Conservation (phyloP, 1,284 basidiomycete genomes). For the Xerocomus cyaneibrunnescens region DNA sequence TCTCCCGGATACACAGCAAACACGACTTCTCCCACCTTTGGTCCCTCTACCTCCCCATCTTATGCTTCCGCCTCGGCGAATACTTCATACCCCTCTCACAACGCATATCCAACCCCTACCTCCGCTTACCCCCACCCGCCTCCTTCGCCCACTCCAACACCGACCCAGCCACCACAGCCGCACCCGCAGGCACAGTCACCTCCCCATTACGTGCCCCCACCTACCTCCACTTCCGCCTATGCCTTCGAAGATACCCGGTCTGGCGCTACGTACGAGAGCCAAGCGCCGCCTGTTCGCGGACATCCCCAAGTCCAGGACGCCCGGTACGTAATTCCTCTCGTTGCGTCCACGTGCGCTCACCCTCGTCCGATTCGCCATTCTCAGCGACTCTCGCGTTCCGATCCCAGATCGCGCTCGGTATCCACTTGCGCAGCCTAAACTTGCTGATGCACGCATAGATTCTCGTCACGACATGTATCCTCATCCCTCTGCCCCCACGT, state of each 20-base stretch:
- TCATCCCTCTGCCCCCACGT: conserved; percentile 15
- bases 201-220: conserved; percentile 25
- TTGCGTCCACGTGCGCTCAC: neutral
- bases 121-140: conserved; percentile 32
- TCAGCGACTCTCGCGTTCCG: conserved; percentile 26
- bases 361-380: conserved; percentile 12
- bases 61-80: conserved; percentile 20
- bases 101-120: conserved; percentile 29
- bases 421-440: conserved; percentile 22
- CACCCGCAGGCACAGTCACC: conserved; percentile 22
- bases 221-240: conserved; percentile 24
- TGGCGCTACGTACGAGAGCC: conserved; percentile 20
- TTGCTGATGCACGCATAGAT: conserved; percentile 26
- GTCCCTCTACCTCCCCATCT: conserved; percentile 22
- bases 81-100: conserved; percentile 22
- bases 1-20: conserved; percentile 22
- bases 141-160: conserved; percentile 31
- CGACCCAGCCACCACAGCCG: conserved; percentile 23
- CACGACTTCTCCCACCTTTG: conserved; percentile 28
- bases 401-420: conserved; percentile 28
- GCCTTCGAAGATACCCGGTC: conserved; percentile 25
- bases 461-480: conserved; percentile 31
- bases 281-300: conserved; percentile 16
- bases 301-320: conserved; percentile 26
- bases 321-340: conserved; percentile 21